Conservation (phyloP, 768 basidiomycete species). For the Trichaptum fuscoviolaceum region DNA sequence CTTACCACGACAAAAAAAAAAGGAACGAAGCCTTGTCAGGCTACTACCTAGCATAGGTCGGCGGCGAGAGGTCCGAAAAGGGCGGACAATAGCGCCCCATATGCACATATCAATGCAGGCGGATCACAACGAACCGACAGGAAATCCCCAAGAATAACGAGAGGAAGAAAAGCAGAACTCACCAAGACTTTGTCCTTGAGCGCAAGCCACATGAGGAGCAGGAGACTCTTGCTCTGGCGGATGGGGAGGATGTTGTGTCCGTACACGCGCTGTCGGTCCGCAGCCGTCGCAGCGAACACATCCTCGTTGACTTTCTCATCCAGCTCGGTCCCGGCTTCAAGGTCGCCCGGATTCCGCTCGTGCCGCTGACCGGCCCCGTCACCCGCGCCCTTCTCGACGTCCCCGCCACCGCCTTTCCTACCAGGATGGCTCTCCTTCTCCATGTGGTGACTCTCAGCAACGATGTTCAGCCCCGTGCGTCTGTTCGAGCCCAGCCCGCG, state of each 20-base stretch:
- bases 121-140: neutral
- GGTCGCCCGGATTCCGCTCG: conserved; percentile 20
- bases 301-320: conserved; percentile 11
- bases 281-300: conserved; percentile 32
- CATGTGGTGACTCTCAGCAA: conserved; percentile 11
- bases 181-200: conserved; percentile 89
- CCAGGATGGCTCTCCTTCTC: conserved; percentile 14
- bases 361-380: conserved; percentile 29
- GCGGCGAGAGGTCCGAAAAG: conserved; percentile 16
- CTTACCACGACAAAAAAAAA: conserved; percentile 35
- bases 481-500: conserved; percentile 67
- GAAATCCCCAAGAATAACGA: conserved; percentile 5
- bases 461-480: conserved; percentile 36
- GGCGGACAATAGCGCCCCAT: neutral
- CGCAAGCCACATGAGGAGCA: conserved; percentile 79
- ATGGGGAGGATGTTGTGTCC: conserved; percentile 72
- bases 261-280: conserved; percentile 61
- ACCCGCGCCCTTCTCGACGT: conserved; percentile 21
- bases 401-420: conserved; percentile 8
- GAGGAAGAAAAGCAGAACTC: conserved; percentile 24
- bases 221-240: conserved; percentile 61
- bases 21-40: neutral
- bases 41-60: neutral
- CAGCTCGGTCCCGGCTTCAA: conserved; percentile 13
- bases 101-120: neutral